phyloP scores from a whole-genome alignment of 208 protist species.

The Leishmania tarentolae region DNA sequence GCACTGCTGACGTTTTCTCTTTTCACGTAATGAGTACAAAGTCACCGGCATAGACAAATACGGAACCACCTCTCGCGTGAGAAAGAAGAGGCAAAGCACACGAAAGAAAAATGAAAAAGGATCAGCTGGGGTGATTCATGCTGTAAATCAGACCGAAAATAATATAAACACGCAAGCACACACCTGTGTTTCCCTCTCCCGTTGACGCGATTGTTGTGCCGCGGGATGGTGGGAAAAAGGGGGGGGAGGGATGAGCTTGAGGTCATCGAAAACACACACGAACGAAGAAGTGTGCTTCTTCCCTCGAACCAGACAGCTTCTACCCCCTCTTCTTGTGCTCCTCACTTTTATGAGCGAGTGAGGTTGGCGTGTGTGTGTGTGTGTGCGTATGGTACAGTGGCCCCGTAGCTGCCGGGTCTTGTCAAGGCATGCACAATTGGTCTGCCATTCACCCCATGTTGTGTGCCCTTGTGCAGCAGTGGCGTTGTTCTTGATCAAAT shows the following conservation, averaged over 20 bases:
- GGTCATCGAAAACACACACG: not conserved
- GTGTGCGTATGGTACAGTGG: not conserved
- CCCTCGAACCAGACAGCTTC: not conserved
- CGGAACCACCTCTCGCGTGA: not conserved
- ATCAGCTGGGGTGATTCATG: not conserved
- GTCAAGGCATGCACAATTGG: not conserved
- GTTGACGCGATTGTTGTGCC: not conserved
- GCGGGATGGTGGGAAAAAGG: not conserved
- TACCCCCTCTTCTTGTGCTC: not conserved
- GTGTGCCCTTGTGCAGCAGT: not conserved
- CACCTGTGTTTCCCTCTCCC: not conserved
- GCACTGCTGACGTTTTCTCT: not conserved
- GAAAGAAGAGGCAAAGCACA: not conserved
- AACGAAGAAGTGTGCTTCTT: not conserved
- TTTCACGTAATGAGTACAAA: not conserved
- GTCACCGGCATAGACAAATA: not conserved
- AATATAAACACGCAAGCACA: not conserved
- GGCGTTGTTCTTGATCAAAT: not conserved
- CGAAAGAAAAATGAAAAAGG: not conserved
- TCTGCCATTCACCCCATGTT: not conserved
- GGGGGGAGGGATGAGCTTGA: not conserved
- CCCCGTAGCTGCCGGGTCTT: not conserved
- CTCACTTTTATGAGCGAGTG: not conserved
- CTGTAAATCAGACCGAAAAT: not conserved
- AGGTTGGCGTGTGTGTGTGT: not conserved